phyloP scores from a whole-genome alignment of 805 yeast genomes.

The Grigorovia yakushimaensis region DNA sequence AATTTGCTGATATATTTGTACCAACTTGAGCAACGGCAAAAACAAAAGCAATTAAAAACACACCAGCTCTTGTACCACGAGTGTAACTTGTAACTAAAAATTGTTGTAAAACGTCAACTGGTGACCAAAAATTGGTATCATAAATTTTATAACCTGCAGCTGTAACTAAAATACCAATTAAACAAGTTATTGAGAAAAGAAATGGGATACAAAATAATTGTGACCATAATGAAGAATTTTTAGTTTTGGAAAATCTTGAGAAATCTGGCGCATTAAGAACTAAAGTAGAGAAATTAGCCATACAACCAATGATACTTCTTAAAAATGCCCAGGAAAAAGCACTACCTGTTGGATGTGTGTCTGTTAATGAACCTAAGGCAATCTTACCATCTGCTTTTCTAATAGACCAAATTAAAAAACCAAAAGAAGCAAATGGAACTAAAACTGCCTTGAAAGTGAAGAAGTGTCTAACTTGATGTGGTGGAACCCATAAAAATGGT shows the following conservation, averaged over 20 bases:
- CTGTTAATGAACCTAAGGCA: slow-evolving; percentile 21
- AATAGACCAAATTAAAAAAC: slow-evolving; percentile 76
- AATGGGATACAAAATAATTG: slow-evolving; percentile 57
- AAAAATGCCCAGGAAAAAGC: slow-evolving; percentile 59
- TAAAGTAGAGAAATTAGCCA: slow-evolving; percentile 73
- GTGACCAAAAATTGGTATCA: slow-evolving; percentile 37
- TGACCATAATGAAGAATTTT: slow-evolving; percentile 36
- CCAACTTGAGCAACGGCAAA: slow-evolving; percentile 67
- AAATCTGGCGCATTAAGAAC: slow-evolving; percentile 80
- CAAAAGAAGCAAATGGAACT: slow-evolving; percentile 78
- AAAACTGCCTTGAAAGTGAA: slow-evolving; percentile 73
- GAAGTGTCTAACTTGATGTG: slow-evolving; percentile 73
- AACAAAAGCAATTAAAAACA: slow-evolving; percentile 51
- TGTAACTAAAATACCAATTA: slow-evolving; percentile 71
- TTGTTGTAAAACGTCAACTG: slow-evolving; percentile 48
- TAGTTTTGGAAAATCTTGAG: slow-evolving; percentile 60
- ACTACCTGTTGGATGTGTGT: slow-evolving; percentile 33
- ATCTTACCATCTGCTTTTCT: slow-evolving; percentile 62
- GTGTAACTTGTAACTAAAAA: slow-evolving; percentile 27
- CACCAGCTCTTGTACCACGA: slow-evolving; percentile 60
- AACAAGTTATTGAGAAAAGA: slow-evolving; percentile 62
- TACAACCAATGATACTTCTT: slow-evolving; percentile 58
- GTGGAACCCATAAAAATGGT: slow-evolving; percentile 76
- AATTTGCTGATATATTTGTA: slow-evolving; percentile 61
- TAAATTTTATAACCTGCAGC: slow-evolving; percentile 46